These are phyloP conservation scores for Cladophialophora chaetospira DNA, from an alignment of 2,329 filamentous ascomycete species.

Conservation along the genomic window DNA sequence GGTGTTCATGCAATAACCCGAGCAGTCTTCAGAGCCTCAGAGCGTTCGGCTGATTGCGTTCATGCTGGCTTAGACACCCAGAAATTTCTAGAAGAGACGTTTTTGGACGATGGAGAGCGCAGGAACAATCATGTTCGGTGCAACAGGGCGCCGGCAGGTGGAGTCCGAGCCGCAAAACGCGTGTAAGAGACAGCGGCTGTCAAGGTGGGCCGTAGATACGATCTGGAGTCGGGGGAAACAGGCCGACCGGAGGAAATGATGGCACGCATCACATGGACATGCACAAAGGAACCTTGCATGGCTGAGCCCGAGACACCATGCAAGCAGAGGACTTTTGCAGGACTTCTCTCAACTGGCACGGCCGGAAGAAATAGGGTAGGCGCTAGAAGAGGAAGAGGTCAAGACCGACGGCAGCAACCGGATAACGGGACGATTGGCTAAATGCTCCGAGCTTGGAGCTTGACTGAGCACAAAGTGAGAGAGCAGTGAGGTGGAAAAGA, in stretches of 20 bases:
- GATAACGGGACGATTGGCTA: too few relatives aligned
- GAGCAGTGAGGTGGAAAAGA: background rate
- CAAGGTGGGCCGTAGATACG: too few relatives aligned
- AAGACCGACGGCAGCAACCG: too few relatives aligned
- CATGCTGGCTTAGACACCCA: background rate
- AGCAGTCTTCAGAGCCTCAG: background rate
- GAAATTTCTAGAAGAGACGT: background rate
- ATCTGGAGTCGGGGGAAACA: too few relatives aligned
- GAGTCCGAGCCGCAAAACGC: background rate
- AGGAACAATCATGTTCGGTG: background rate
- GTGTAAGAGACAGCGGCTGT: too few relatives aligned
- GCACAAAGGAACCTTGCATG: background rate
- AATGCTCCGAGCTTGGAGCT: too few relatives aligned
- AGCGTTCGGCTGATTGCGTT: background rate
- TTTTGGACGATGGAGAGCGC: background rate
- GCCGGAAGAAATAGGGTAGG: background rate
- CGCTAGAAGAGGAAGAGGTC: background rate
- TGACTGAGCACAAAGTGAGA: too few relatives aligned
- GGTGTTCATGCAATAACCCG: background rate
- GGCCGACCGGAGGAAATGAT: background rate
- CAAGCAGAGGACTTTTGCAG: conserved; percentile 11
- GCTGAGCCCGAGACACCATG: conserved; percentile 1
- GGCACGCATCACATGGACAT: background rate
- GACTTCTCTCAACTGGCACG: background rate
- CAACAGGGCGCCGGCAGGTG: background rate